Percentiles rank a stretch among this genome's conserved stretches.
phyloP scores from a whole-genome alignment of 768 basidiomycete species.

The Mycena leptocephala region DNA sequence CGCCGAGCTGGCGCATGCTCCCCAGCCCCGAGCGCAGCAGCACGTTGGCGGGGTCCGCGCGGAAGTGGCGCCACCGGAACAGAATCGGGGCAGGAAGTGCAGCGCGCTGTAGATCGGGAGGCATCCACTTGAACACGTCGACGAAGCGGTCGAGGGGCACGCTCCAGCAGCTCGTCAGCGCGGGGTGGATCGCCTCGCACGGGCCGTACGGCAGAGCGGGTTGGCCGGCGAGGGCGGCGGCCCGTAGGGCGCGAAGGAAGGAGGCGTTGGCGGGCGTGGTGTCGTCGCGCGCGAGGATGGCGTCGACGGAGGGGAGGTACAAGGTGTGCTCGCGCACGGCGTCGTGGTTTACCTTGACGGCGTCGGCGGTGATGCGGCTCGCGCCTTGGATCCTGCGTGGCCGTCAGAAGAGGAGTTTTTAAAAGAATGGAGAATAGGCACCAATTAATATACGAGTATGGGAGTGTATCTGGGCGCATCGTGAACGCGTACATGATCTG shows the following conservation, averaged over 20 bases:
- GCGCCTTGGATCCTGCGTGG: constrained; percentile 79
- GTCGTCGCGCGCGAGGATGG: constrained; percentile 65
- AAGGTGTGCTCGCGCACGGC: constrained; percentile 74
- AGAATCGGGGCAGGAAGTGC: constrained; percentile 92
- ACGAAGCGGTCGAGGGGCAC: constrained; percentile 83
- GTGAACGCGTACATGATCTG: constrained; percentile 35
- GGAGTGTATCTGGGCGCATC: constrained; percentile 57
- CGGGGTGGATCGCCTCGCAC: constrained; percentile 88
- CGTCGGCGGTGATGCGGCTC: constrained; percentile 72
- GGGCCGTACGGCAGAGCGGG: constrained; percentile 69
- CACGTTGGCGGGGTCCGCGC: constrained; percentile 77
- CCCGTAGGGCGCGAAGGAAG: constrained; percentile 62
- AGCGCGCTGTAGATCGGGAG: constrained; percentile 91
- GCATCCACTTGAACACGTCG: constrained; percentile 87
- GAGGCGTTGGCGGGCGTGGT: constrained; percentile 68
- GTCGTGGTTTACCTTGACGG: constrained; percentile 73
- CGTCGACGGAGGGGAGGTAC: constrained; percentile 71
- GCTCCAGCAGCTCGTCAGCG: constrained; percentile 68
- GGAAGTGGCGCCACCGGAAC: constrained; percentile 82
- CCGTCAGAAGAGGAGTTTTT: background rate
- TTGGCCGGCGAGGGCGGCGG: constrained; percentile 51
- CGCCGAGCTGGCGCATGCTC: constrained; percentile 86
- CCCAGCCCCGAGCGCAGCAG: constrained; percentile 78
- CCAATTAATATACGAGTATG: constrained; percentile 73
- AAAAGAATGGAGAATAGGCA: background rate